Evolutionary conservation across 2,329 filamentous ascomycete genomes (phyloP), one percentile per base, ranked within the genome.

Genomic region (Fusarium longipes): DNA sequence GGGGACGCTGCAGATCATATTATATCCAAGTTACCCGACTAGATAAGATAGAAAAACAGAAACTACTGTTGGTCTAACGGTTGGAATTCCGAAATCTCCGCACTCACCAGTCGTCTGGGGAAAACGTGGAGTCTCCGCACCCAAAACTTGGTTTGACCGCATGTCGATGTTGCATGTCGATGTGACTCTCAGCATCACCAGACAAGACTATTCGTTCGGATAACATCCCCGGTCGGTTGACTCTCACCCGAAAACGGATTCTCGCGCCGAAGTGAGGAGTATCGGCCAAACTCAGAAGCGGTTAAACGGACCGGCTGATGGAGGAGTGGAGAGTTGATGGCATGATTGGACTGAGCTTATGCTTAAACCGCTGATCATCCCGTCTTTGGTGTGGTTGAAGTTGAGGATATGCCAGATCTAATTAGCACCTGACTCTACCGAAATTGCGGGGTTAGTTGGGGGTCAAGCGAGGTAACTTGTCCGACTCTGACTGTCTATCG

Each of bases 241-340:
- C 42, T 42, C 42, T 59, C 57, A 30, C 52, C 52, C 49, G 39
- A 43, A 35, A 52, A 36, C 54, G 50, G 65, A 66, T 51, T 53
- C n/a, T 51, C 39, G 39, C 55, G 50, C 60, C 50, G 61, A 64
- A 54, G 39, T 22, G 30, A 32, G 39, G 35, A 29, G 17, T 15
- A 24, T 67, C 59, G 45, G 53, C 24, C 42, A 52, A 57, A 62
- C 40, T 52, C 25, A 27, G 10, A 12, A 29, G 22, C 65, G 65
- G 65, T 51, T 68, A 66, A 66, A 63, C 65, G 65, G 65, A 65
- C 65, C 65, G 65, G 65, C 61, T 68, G 61, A 64, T 64, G 29
- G 44, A 12, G 25, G 9, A 40, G 33, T 24, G 27, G 33, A 33
- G 27, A 22, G 11, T 4, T 5, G 12, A 17, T 8, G n/a, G 4